Conservation (phyloP, 192 early-diverging fungal species). For the Coemansia sp. region DNA sequence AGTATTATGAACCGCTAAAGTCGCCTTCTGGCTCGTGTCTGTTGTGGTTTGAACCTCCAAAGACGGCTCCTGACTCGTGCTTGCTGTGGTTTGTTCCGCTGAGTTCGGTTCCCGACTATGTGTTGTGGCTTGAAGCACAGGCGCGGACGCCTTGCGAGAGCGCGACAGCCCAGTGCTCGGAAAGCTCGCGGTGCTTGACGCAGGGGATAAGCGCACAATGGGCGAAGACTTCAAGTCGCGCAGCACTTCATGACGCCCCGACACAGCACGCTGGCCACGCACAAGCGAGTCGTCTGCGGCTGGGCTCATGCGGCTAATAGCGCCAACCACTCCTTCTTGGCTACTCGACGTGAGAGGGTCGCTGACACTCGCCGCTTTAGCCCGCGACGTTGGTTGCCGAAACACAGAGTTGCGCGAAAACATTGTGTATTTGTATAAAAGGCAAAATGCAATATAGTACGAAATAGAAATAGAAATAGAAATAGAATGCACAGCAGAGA, state of each 20-base stretch:
- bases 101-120: background rate
- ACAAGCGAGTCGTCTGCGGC: conserved; percentile 17
- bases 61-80: background rate
- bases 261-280: conserved; percentile 1
- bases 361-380: conserved; percentile 6
- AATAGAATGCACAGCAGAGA: background rate
- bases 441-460: background rate
- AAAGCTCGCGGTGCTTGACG: conserved; percentile 12
- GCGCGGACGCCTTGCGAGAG: conserved; percentile 19
- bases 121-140: background rate
- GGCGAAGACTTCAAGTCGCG: conserved; percentile 18
- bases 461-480: background rate
- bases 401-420: conserved; percentile 25
- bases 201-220: background rate
- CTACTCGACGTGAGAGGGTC: conserved; percentile 26
- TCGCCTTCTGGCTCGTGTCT: background rate
- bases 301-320: conserved; percentile 28
- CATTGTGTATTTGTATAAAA: conserved; percentile 5
- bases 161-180: conserved; percentile 45
- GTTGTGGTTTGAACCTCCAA: background rate
- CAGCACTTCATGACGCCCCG: conserved; percentile 29
- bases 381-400: conserved; percentile 2
- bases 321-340: conserved; percentile 16
- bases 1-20: background rate
- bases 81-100: background rate